Conservation (phyloP, 1,284 basidiomycete species). For the Rhizopogon parksii region DNA sequence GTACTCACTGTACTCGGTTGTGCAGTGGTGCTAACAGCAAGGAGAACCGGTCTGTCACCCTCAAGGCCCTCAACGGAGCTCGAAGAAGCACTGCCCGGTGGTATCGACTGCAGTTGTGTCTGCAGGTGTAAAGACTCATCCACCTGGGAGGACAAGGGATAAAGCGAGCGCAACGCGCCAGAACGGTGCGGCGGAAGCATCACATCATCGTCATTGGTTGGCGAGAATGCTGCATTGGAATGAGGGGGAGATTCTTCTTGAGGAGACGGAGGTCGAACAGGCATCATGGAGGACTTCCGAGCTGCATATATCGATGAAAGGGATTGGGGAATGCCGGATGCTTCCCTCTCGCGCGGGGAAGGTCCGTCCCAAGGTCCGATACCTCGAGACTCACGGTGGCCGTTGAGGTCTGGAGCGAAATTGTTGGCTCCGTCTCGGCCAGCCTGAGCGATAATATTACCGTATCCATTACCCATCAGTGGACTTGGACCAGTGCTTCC, state of each 20-base stretch:
- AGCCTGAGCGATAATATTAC: slow-evolving; percentile 23
- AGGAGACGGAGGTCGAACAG: slow-evolving; percentile 23
- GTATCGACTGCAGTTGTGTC: slow-evolving; percentile 15
- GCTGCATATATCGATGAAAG: slow-evolving; percentile 25
- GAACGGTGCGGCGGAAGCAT: slow-evolving; percentile 35
- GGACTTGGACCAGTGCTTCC: slow-evolving; percentile 16
- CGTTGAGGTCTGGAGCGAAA: background rate
- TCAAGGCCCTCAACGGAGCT: slow-evolving; percentile 21
- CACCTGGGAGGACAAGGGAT: slow-evolving; percentile 18
- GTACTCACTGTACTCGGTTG: slow-evolving; percentile 29
- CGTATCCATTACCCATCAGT: slow-evolving; percentile 22
- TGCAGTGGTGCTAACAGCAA: slow-evolving; percentile 46
- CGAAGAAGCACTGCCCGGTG: slow-evolving; percentile 26
- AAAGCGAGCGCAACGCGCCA: slow-evolving; percentile 25
- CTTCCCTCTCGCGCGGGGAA: slow-evolving; percentile 28
- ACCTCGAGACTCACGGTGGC: slow-evolving; percentile 9
- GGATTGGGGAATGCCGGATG: slow-evolving; percentile 12
- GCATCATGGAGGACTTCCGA: slow-evolving; percentile 19
- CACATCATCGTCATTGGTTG: slow-evolving; percentile 22
- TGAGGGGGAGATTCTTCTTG: slow-evolving; percentile 23
- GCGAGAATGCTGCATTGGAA: slow-evolving; percentile 16
- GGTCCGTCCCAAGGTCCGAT: slow-evolving; percentile 29
- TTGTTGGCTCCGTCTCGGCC: slow-evolving; percentile 19
- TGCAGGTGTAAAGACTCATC: slow-evolving; percentile 23
- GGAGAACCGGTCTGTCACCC: slow-evolving; percentile 21